Conservation (phyloP, 1,284 basidiomycete genomes). For the Coriolopsis trogii region DNA sequence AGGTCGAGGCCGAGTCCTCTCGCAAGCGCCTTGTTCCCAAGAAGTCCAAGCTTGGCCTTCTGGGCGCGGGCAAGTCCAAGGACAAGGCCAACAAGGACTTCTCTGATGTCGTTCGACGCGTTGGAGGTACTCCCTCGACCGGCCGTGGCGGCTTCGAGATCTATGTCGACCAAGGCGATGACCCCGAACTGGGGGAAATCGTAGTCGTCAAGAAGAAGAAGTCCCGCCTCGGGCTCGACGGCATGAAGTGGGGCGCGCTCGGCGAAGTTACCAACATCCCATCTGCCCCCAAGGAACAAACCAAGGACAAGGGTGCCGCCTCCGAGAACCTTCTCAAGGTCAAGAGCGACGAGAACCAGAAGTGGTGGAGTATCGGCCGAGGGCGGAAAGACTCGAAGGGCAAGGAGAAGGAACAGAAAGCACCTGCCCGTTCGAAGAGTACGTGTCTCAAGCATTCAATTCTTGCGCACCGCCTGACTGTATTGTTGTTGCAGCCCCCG, state of each 20-base stretch:
- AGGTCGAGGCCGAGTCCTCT: constrained; percentile 33
- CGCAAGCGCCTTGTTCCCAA: constrained; percentile 71
- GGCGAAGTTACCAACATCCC: constrained; percentile 66
- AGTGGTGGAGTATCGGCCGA: constrained; percentile 80
- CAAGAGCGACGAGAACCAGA: constrained; percentile 64
- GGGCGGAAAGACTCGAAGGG: constrained; percentile 63
- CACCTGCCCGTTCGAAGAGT: constrained; percentile 47
- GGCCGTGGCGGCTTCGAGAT: constrained; percentile 65
- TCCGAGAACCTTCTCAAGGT: constrained; percentile 40
- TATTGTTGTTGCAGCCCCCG: constrained; percentile 42
- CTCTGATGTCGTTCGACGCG: constrained; percentile 62
- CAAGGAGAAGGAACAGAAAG: constrained; percentile 45
- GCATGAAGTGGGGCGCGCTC: constrained; percentile 58
- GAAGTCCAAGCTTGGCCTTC: constrained; percentile 67
- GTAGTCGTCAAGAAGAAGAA: constrained; percentile 82
- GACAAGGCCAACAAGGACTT: constrained; percentile 49
- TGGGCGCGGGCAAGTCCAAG: constrained; percentile 40
- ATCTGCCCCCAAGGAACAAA: constrained; percentile 26
- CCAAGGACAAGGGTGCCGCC: constrained; percentile 28
- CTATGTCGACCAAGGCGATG: constrained; percentile 67
- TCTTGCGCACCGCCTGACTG: not conserved
- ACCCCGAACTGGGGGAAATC: constrained; percentile 69
- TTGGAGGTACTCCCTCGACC: constrained; percentile 47
- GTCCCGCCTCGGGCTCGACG: constrained; percentile 61
- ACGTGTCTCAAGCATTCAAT: constrained; percentile 25